phyloP scores from a whole-genome alignment of 179 eudicot genomes.

The Pouteria campechiana region DNA sequence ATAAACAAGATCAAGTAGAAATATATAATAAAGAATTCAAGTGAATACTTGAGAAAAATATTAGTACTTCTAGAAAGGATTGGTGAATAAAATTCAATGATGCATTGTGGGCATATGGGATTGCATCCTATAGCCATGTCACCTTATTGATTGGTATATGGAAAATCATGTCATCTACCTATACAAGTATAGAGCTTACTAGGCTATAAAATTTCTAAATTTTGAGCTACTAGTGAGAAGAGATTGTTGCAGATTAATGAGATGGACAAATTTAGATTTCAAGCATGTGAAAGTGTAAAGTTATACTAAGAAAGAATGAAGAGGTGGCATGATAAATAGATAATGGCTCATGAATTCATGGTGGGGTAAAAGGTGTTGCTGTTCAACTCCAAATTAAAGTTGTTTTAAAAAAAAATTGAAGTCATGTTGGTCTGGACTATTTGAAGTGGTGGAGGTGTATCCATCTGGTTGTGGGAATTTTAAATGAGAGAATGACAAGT shows the following conservation, averaged over 20 bases:
- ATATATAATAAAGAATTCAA: neutral
- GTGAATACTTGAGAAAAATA: neutral
- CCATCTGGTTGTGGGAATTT: too few species aligned
- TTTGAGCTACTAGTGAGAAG: neutral
- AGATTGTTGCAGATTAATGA: neutral
- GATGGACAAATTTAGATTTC: neutral
- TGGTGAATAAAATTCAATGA: neutral
- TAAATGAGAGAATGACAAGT: too few species aligned
- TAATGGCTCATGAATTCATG: neutral
- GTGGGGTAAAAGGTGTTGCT: neutral
- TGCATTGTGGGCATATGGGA: neutral
- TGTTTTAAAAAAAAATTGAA: neutral
- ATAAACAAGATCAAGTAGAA: neutral
- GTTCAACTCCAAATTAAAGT: neutral
- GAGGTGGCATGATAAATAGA: neutral
- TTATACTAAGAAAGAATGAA: neutral
- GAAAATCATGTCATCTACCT: neutral
- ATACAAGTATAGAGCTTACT: neutral
- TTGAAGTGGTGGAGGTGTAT: neutral
- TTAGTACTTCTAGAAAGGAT: neutral
- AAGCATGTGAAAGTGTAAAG: neutral
- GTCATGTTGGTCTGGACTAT: conserved; percentile 2
- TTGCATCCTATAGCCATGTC: neutral
- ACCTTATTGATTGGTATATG: neutral
- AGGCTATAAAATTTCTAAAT: neutral